Percentiles rank a stretch among this genome's conserved stretches.
Conservation (phyloP, 1,284 basidiomycete genomes). For the Ceratobasidium theobromae region DNA sequence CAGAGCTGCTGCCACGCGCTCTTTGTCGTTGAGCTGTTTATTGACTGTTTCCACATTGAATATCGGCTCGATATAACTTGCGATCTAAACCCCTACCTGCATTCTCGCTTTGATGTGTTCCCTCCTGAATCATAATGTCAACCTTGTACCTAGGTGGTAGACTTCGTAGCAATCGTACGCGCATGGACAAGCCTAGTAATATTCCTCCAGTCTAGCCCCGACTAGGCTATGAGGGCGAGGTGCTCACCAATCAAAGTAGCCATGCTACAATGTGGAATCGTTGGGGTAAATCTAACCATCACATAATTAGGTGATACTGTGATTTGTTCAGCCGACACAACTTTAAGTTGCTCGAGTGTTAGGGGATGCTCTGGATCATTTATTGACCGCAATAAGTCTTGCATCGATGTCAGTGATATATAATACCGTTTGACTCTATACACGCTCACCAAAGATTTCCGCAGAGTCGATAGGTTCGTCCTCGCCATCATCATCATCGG, state of each 20-base stretch:
- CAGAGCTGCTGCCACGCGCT: conserved; percentile 94
- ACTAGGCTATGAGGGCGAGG: neutral
- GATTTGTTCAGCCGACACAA: conserved; percentile 90
- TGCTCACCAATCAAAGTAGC: conserved; percentile 91
- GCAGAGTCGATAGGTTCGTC: conserved; percentile 67
- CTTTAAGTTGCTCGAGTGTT: conserved; percentile 94
- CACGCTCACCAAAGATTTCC: conserved; percentile 61
- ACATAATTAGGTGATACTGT: conserved; percentile 72
- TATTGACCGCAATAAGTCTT: conserved; percentile 90
- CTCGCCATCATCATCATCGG: conserved; percentile 33
- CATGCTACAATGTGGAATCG: conserved; percentile 98
- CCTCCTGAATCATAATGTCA: conserved; percentile 89
- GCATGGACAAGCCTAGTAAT: conserved; percentile 90
- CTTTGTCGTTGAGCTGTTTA: conserved; percentile 99
- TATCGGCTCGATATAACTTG: neutral
- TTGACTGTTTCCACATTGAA: conserved; percentile 63
- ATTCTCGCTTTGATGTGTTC: conserved; percentile 93
- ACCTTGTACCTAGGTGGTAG: conserved; percentile 93
- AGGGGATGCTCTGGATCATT: conserved; percentile 96
- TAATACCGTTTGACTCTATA: neutral
- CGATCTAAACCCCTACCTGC: conserved; percentile 54
- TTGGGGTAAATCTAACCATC: conserved; percentile 91
- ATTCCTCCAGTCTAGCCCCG: too few relatives aligned
- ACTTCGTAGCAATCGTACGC: conserved; percentile 86
- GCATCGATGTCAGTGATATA: neutral